Evolutionary conservation across 495 filamentous ascomycete species (phyloP), one percentile per base, ranked within the genome.

Genomic region (Penicillium flavigenum): DNA sequence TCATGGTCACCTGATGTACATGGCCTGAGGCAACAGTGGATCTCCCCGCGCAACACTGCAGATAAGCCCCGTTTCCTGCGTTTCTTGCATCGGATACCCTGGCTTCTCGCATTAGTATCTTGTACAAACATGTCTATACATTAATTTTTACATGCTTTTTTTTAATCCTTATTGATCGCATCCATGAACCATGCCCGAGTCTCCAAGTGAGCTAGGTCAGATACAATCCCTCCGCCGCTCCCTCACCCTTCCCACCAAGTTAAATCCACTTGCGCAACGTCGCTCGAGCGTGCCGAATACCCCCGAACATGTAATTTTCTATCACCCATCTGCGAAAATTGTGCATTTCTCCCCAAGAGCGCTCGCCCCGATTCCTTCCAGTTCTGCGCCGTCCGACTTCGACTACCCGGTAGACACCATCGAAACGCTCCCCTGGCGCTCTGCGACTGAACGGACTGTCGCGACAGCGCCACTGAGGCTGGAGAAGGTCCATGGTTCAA

Each of bases 391-490:
- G 1, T 62, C 71, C 66, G 60, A 83, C 76, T 75, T 76, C 38
- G 78, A 76, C 62, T 76, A 74, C 59, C 77, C 75, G 31, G 71
- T 72, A 51, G 71, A 79, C 61, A 71, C 63, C 55, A 66, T 74
- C 57, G 71, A 67, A 57, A 86, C 86, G 2, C 73, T 94, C 36
- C 80, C 90, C 17, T 93, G 89, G 87, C 79, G 81, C 44, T 89
- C 88, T 5, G 77, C 82, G 19, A 83, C 89, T 3, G 92, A 96
- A 68, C 83, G 88, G 63, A 95, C 89, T 1, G 82, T 94, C 50
- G 91, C 91, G 57, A 82, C 87, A 59, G 91, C 91, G 10, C 84
- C 86, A 6, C 79, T 96, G 45, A 80, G 86, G 48, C 85, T 96
- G 52, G 92, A 96, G 69, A 84, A 85, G 55, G 86, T 92, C 26